Conservation (phyloP, 2,329 filamentous ascomycete genomes). For the Penicillium janthinellum region DNA sequence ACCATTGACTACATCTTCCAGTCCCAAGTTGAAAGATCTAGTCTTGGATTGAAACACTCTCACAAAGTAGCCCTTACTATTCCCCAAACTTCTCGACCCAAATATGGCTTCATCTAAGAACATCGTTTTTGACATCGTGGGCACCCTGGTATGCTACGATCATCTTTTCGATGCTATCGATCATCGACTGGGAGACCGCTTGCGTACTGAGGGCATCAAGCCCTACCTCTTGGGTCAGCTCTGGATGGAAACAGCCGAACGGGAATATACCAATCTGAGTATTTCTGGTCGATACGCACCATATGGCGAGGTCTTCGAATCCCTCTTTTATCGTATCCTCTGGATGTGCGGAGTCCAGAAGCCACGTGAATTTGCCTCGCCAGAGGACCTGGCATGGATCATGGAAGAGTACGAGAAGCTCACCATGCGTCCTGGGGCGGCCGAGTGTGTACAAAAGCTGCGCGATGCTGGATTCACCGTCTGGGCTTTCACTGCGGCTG, state of each 20-base stretch:
- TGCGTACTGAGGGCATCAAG: conserved; percentile 38
- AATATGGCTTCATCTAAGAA: too few species aligned
- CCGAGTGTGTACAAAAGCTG: conserved; percentile 42
- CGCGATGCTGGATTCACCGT: conserved; percentile 33
- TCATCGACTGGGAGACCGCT: conserved; percentile 39
- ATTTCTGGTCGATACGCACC: conserved; percentile 42
- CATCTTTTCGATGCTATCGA: conserved; percentile 44
- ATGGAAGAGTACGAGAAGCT: conserved; percentile 38
- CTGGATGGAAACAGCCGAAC: conserved; percentile 48
- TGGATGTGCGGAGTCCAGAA: conserved; percentile 43
- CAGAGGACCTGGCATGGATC: conserved; percentile 43
- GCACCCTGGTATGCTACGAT: conserved; percentile 47
- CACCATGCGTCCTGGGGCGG: conserved; percentile 38
- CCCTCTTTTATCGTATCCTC: conserved; percentile 49
- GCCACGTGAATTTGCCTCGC: conserved; percentile 40
- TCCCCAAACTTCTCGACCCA: too few species aligned
- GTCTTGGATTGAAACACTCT: too few species aligned
- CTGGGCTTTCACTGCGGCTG: conserved; percentile 33
- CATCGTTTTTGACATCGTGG: conserved; percentile 13
- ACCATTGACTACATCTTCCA: too few species aligned
- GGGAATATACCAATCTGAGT: conserved; percentile 50
- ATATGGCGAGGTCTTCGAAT: conserved; percentile 42
- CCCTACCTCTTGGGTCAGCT: conserved; percentile 44
- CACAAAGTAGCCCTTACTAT: too few species aligned
- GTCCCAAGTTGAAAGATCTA: too few species aligned